Conservation (phyloP, 495 filamentous ascomycete species). For the Diplogelasinospora grovesii region DNA sequence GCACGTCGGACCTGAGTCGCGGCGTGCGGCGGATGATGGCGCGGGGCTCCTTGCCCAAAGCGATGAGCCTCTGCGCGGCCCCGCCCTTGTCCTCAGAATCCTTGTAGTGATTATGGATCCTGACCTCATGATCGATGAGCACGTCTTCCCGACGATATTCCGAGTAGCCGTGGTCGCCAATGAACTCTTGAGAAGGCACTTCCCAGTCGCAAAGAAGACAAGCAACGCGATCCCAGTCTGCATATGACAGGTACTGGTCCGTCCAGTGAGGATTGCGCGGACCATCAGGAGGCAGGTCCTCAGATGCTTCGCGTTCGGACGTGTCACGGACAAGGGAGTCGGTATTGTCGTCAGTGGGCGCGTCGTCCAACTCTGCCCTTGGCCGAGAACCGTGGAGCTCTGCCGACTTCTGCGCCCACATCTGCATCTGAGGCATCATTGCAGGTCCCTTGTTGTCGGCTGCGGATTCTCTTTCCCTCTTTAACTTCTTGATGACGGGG, state of each 20-base stretch:
- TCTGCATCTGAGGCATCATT: conserved; percentile 65
- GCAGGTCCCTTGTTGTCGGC: conserved; percentile 43
- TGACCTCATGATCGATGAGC: conserved; percentile 25
- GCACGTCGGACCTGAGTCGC: conserved; percentile 16
- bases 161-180: conserved; percentile 14
- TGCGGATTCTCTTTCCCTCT: conserved; percentile 56
- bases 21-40: conserved; percentile 21
- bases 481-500: conserved; percentile 23
- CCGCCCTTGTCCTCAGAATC: conserved; percentile 25
- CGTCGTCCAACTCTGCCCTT: conserved; percentile 10
- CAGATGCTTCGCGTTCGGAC: conserved; percentile 4
- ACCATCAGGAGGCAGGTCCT: conserved; percentile 13
- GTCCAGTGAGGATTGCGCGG: conserved; percentile 15
- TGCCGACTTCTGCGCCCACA: conserved; percentile 82
- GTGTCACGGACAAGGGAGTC: conserved; percentile 2
- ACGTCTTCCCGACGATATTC: conserved; percentile 21
- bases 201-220: conserved; percentile 30
- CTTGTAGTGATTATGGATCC: conserved; percentile 20
- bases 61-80: conserved; percentile 25
- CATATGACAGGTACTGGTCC: conserved; percentile 26
- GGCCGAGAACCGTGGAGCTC: conserved; percentile 62
- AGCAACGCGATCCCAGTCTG: conserved; percentile 25
- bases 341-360: conserved; percentile 10
- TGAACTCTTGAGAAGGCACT: conserved; percentile 14
- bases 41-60: conserved; percentile 18